phyloP scores from a whole-genome alignment of 305 asterid species.

The Fraxinus xanthoxyloides region DNA sequence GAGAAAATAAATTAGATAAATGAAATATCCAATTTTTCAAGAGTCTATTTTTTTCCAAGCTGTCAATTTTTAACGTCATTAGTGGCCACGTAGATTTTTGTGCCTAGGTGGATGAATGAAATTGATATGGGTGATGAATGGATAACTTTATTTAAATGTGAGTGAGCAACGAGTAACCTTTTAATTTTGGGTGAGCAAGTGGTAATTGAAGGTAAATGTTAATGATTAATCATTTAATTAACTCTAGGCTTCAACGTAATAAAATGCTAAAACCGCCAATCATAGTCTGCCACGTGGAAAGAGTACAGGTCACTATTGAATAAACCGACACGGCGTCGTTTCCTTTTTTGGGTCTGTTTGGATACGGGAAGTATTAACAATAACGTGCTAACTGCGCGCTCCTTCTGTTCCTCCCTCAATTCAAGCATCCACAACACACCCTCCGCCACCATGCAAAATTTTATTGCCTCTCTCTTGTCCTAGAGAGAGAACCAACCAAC shows the following conservation, averaged over 20 bases:
- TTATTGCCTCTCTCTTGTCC: conserved; percentile 33
- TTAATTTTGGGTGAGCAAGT: too few relatives aligned
- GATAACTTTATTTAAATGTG: too few relatives aligned
- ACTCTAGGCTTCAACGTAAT: conserved; percentile 37
- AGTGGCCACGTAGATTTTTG: too few relatives aligned
- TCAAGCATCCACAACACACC: conserved; percentile 23
- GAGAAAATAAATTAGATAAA: not conserved
- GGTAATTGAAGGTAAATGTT: too few relatives aligned
- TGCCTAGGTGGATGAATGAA: too few relatives aligned
- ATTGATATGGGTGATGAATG: too few relatives aligned
- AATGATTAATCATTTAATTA: too few relatives aligned
- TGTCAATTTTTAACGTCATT: too few relatives aligned
- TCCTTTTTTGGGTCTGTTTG: not conserved
- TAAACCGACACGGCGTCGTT: not conserved
- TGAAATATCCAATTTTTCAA: not conserved
- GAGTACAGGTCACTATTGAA: not conserved
- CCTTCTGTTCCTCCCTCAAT: conserved; percentile 31
- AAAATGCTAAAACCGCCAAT: conserved; percentile 34
- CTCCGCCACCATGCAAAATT: conserved; percentile 8
- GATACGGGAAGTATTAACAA: not conserved
- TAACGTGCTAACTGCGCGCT: conserved; percentile 26
- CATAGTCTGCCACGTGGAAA: conserved; percentile 33
- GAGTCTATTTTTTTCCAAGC: not conserved
- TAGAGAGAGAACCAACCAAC: conserved; percentile 19
- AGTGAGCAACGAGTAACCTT: too few relatives aligned